A percentile compares a stretch with the other conserved stretches of the same genome.
phyloP scores from a whole-genome alignment of 148 eudicot species.

The Fallopia convolvulus region DNA sequence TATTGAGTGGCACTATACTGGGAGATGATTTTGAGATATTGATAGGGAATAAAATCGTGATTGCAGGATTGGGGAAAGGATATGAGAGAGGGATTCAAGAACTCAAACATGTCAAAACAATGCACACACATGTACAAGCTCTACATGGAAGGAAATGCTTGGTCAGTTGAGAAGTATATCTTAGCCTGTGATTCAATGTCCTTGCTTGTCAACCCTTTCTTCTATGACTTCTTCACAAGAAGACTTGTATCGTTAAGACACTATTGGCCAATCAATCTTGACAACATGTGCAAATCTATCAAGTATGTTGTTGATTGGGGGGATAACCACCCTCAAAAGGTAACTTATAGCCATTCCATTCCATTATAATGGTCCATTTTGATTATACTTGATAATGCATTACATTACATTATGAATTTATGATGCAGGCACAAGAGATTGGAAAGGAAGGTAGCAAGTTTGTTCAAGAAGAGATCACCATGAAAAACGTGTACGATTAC shows the following conservation, averaged over 20 bases:
- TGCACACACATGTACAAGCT: slow-evolving; percentile 55
- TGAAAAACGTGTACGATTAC: slow-evolving; percentile 56
- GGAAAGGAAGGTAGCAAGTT: slow-evolving; percentile 49
- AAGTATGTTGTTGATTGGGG: slow-evolving; percentile 70
- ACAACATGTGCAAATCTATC: slow-evolving; percentile 36
- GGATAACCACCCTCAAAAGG: slow-evolving; percentile 39
- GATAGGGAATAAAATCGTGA: slow-evolving; percentile 16
- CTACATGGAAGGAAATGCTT: slow-evolving; percentile 55
- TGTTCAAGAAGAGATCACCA: slow-evolving; percentile 32
- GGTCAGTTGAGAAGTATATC: slow-evolving; percentile 71
- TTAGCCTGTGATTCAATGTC: slow-evolving; percentile 55
- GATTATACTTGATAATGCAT: too few species aligned
- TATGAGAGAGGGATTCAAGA: slow-evolving; percentile 24
- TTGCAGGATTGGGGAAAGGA: slow-evolving; percentile 40
- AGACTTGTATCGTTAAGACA: slow-evolving; percentile 49
- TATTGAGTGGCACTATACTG: too few species aligned
- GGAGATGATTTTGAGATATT: slow-evolving; percentile 27
- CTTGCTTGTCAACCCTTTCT: slow-evolving; percentile 33
- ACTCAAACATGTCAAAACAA: slow-evolving; percentile 36
- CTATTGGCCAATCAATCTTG: slow-evolving; percentile 48
- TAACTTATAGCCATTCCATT: slow-evolving; percentile 4
- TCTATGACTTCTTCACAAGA: slow-evolving; percentile 59
- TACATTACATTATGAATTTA: background rate
- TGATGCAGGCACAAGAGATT: slow-evolving; percentile 46
- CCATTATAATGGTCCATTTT: too few species aligned